A percentile compares a stretch with the other conserved stretches of the same genome.
phyloP scores from a whole-genome alignment of 345 rosid species.

The Geranium rotundifolium region DNA sequence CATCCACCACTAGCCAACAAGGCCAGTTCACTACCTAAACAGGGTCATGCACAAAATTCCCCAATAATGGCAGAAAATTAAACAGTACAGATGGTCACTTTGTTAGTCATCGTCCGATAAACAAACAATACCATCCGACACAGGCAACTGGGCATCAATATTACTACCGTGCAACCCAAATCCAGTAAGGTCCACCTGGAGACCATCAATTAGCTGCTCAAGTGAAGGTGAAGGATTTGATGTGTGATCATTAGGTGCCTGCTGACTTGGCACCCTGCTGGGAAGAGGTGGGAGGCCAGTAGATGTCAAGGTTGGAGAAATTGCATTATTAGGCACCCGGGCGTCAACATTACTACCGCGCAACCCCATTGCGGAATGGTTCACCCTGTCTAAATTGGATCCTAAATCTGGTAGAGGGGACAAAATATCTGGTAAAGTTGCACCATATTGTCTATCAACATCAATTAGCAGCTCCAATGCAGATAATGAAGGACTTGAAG shows the following conservation, averaged over 20 bases:
- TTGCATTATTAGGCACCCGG: neutral
- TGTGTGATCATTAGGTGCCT: no score
- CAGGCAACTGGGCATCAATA: neutral
- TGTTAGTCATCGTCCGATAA: neutral
- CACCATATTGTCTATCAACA: neutral
- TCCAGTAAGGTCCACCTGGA: neutral
- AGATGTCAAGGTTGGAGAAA: no score
- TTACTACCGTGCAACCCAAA: neutral
- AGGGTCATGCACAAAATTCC: neutral
- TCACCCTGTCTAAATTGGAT: neutral
- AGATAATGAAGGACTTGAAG: no score
- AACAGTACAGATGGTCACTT: neutral
- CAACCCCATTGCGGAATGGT: neutral
- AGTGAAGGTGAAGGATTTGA: no score
- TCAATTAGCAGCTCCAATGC: neutral
- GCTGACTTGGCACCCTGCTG: no score
- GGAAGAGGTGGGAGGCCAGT: no score
- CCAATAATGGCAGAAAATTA: neutral
- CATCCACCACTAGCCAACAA: neutral
- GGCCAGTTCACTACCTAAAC: neutral
- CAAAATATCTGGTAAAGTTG: neutral
- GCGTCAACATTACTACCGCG: neutral
- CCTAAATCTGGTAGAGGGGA: neutral
- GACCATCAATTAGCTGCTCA: no score
- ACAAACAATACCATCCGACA: neutral